A percentile compares a stretch with the other conserved stretches of the same genome.
Evolutionary conservation across 495 filamentous ascomycete species (phyloP).

Genomic region (Amorphotheca resinae): DNA sequence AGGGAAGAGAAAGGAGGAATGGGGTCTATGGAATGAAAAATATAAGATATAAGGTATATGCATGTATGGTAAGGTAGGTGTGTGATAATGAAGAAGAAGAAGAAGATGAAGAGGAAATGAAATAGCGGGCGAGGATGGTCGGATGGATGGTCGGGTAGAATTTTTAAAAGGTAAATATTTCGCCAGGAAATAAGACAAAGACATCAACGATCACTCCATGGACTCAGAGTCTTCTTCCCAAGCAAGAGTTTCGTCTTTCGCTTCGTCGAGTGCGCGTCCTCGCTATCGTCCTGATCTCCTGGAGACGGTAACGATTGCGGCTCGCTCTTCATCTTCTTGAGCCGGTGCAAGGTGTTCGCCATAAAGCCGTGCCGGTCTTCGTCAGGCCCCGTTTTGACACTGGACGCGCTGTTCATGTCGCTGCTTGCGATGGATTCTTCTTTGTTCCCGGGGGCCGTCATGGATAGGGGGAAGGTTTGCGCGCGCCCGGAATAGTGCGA

Average conservation of each 20-base stretch:
- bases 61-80: too few species aligned
- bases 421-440: conserved; percentile 4
- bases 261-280: background rate
- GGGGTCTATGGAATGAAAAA: too few species aligned
- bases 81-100: too few species aligned
- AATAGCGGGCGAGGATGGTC: too few species aligned
- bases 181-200: too few species aligned
- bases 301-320: background rate
- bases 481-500: conserved; percentile 8
- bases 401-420: background rate
- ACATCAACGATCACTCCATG: background rate
- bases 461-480: too few species aligned
- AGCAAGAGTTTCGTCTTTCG: conserved; percentile 3
- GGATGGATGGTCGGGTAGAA: too few species aligned
- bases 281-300: conserved; percentile 2
- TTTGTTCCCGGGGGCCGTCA: background rate
- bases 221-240: conserved; percentile 7
- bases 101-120: too few species aligned
- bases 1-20: too few species aligned
- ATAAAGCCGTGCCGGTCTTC: conserved; percentile 4
- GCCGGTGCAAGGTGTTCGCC: conserved; percentile 4
- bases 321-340: conserved; percentile 6
- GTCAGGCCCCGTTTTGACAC: background rate
- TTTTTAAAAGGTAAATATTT: too few species aligned
- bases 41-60: too few species aligned